These are phyloP conservation scores for Coniochaeta sp. DNA, from an alignment of 2,329 filamentous ascomycete species.

Conservation along the genomic window DNA sequence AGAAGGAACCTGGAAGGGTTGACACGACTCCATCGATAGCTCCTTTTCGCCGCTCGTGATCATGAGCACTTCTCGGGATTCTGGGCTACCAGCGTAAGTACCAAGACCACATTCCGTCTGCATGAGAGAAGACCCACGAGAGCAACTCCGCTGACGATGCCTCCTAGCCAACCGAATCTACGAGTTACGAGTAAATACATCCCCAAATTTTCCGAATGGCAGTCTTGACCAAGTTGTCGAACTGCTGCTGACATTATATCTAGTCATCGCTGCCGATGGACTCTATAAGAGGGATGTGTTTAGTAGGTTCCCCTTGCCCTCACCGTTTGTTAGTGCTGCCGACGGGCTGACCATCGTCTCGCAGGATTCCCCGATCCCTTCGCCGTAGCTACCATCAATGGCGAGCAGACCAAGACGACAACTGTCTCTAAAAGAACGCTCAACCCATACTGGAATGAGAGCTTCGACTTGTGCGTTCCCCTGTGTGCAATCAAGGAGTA, in stretches of 20 bases:
- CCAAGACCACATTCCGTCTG: conserved; percentile 22
- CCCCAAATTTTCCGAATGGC: neutral
- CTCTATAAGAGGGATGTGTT: conserved; percentile 99
- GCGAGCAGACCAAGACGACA: conserved; percentile 98
- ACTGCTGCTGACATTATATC: conserved; percentile 23
- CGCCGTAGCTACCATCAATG: conserved; percentile 91
- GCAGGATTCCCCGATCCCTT: conserved; percentile 96
- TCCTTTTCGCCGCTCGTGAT: conserved; percentile 16
- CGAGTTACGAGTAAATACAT: conserved; percentile 75
- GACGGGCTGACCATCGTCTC: conserved; percentile 7
- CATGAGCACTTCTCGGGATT: conserved; percentile 44
- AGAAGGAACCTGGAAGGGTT: conserved; percentile 8
- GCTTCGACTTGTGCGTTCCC: conserved; percentile 81
- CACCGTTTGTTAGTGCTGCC: neutral
- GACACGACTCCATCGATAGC: conserved; percentile 3
- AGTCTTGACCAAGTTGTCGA: conserved; percentile 10
- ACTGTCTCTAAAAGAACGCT: conserved; percentile 93
- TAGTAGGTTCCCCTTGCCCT: conserved; percentile 53
- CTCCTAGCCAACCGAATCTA: conserved; percentile 69
- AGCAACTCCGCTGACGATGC: conserved; percentile 14
- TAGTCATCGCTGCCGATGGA: conserved; percentile 97
- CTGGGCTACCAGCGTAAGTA: conserved; percentile 55
- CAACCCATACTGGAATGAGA: conserved; percentile 99
- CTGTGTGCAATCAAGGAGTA: conserved; percentile 11
- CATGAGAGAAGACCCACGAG: conserved; percentile 1